phyloP scores from a whole-genome alignment of 305 asterid genomes.

The Solanum hybrid region DNA sequence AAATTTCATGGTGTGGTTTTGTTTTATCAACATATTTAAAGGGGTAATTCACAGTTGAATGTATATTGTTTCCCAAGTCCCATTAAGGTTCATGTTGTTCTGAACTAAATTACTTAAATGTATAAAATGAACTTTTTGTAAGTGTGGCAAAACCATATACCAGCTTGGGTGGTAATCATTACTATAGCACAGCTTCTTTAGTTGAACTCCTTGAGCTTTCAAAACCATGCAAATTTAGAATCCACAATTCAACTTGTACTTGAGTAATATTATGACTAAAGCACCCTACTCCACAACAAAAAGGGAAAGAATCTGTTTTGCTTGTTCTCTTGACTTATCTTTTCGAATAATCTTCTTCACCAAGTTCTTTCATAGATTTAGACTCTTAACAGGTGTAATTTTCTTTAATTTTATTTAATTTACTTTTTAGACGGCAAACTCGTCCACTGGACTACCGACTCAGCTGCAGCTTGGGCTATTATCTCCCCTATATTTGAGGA shows the following conservation, averaged over 20 bases:
- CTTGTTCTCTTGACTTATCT: neutral
- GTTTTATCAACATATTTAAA: neutral
- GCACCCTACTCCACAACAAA: neutral
- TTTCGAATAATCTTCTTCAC: neutral
- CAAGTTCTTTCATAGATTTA: neutral
- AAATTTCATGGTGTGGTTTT: neutral
- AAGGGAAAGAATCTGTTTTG: neutral
- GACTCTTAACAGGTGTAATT: neutral
- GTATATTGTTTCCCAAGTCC: neutral
- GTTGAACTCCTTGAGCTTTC: neutral
- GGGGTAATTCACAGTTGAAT: neutral
- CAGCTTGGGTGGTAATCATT: neutral
- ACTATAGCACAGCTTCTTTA: neutral
- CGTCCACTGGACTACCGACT: constrained; percentile 50
- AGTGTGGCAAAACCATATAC: neutral
- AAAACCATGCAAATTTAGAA: neutral
- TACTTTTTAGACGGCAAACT: constrained; percentile 47
- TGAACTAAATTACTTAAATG: neutral
- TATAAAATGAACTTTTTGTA: neutral
- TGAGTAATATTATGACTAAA: neutral
- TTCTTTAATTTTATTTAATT: neutral
- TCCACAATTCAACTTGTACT: neutral
- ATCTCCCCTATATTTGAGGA: constrained; percentile 84
- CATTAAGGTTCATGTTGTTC: neutral
- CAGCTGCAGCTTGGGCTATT: constrained; percentile 89